Conservation (phyloP, 768 basidiomycete genomes). For the Pleurotus sapidus region DNA sequence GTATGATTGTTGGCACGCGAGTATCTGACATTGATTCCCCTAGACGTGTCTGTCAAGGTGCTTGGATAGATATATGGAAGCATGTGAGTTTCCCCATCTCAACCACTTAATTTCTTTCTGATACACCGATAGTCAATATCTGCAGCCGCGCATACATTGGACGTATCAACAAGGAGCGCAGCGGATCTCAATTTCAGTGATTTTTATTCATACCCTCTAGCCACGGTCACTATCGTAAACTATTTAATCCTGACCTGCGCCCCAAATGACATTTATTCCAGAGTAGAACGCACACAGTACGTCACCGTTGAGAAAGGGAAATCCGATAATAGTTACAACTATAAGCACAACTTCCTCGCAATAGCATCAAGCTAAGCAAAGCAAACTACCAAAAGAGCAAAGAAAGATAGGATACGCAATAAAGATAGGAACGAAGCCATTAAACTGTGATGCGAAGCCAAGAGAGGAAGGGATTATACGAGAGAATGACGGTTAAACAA, state of each 20-base stretch:
- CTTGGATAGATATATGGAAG: slow-evolving; percentile 81
- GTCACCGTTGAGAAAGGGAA: slow-evolving; percentile 6
- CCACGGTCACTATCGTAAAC: neutral
- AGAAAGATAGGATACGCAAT: slow-evolving; percentile 6
- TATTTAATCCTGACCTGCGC: neutral
- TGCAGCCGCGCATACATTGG: slow-evolving; percentile 67
- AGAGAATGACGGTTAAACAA: neutral
- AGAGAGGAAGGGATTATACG: neutral
- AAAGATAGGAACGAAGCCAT: slow-evolving; percentile 6
- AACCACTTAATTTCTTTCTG: neutral
- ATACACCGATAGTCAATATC: slow-evolving; percentile 59
- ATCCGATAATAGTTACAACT: neutral
- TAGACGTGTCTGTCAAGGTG: slow-evolving; percentile 77
- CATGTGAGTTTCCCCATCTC: slow-evolving; percentile 53
- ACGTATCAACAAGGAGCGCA: slow-evolving; percentile 55
- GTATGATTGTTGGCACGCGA: neutral
- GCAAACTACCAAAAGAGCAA: slow-evolving; percentile 8
- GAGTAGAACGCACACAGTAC: slow-evolving; percentile 8
- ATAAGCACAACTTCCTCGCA: slow-evolving; percentile 10
- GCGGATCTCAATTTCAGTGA: slow-evolving; percentile 17
- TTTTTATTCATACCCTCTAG: neutral
- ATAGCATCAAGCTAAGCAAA: slow-evolving; percentile 7
- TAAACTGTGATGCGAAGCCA: neutral
- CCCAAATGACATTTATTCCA: slow-evolving; percentile 1
- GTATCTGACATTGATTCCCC: too few species aligned